A percentile compares a stretch with the other conserved stretches of the same genome.
Evolutionary conservation across 176 grass and related monocot genomes (phyloP).

Genomic region (Alopecurus myosuroides): DNA sequence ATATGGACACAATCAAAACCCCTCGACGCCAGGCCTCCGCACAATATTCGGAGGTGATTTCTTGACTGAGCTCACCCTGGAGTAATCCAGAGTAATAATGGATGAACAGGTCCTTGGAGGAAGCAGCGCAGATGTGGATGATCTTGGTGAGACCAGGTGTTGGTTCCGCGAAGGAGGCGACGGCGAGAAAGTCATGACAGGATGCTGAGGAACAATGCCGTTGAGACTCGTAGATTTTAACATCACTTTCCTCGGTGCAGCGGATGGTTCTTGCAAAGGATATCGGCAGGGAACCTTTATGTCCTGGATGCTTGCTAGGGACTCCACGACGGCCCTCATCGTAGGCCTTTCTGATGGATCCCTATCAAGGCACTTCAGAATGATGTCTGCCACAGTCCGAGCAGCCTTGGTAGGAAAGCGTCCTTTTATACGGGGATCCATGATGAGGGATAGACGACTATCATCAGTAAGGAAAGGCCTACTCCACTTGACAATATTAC

Average conservation of each 20-base stretch:
- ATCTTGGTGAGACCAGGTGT: constrained; percentile 32
- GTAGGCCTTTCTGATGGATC: constrained; percentile 85
- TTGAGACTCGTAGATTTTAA: constrained; percentile 85
- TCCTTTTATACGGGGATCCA: constrained; percentile 91
- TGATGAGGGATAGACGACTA: constrained; percentile 86
- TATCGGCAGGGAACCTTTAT: constrained; percentile 78
- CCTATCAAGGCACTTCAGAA: constrained; percentile 74
- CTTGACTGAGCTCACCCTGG: constrained; percentile 47
- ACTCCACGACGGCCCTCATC: constrained; percentile 79
- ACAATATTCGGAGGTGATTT: constrained; percentile 36
- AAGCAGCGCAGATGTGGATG: constrained; percentile 54
- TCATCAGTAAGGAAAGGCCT: constrained; percentile 87
- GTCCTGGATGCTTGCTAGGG: constrained; percentile 59
- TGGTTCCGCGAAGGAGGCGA: constrained; percentile 44
- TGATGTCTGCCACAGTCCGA: constrained; percentile 70
- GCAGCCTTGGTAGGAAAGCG: constrained; percentile 86
- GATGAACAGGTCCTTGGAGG: constrained; percentile 56
- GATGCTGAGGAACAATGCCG: constrained; percentile 52
- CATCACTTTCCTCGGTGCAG: constrained; percentile 70
- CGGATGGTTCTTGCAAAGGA: constrained; percentile 81
- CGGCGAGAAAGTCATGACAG: constrained; percentile 47
- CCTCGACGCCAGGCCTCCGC: constrained; percentile 58
- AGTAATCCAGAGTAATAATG: constrained; percentile 53
- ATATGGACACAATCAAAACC: constrained; percentile 96
- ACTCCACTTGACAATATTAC: constrained; percentile 85